Conservation (phyloP, 768 basidiomycete species). For the Pleurotus tuoliensis region DNA sequence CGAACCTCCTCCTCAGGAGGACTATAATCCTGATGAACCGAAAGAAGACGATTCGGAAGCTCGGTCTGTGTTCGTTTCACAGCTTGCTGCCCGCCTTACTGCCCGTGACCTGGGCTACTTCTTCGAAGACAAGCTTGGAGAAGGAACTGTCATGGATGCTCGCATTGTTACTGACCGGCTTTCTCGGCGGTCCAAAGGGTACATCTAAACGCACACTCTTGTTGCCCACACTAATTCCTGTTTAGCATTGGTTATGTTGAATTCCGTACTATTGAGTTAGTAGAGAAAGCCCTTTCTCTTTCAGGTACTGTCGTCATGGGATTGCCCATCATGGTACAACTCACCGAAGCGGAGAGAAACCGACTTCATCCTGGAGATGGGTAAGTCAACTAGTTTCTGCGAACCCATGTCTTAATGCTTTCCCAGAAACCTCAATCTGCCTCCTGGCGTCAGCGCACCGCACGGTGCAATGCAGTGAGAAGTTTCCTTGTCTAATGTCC, state of each 20-base stretch:
- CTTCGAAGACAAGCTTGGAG: slow-evolving; percentile 95
- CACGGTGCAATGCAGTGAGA: slow-evolving; percentile 82
- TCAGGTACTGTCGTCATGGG: slow-evolving; percentile 98
- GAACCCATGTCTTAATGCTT: slow-evolving; percentile 7
- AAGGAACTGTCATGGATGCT: slow-evolving; percentile 91
- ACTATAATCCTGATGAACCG: slow-evolving; percentile 81
- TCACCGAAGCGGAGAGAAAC: slow-evolving; percentile 96
- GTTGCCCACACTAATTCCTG: slow-evolving; percentile 8
- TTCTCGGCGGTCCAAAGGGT: slow-evolving; percentile 98
- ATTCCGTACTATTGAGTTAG: slow-evolving; percentile 85
- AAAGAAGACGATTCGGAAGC: slow-evolving; percentile 97
- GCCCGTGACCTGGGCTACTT: slow-evolving; percentile 97
- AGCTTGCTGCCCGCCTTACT: slow-evolving; percentile 94
- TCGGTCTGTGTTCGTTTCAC: slow-evolving; percentile 97
- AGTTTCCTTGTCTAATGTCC: neutral
- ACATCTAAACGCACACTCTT: slow-evolving; percentile 18
- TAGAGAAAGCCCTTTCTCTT: slow-evolving; percentile 85
- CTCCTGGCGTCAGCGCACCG: slow-evolving; percentile 78
- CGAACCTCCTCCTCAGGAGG: slow-evolving; percentile 61
- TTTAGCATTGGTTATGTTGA: slow-evolving; percentile 96
- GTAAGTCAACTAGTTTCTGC: slow-evolving; percentile 37
- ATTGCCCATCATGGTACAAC: slow-evolving; percentile 92
- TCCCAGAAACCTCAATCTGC: slow-evolving; percentile 70
- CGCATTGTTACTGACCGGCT: slow-evolving; percentile 94
- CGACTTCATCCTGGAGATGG: slow-evolving; percentile 84